phyloP scores from a whole-genome alignment of 306 rosid genomes.

The Glycine tomentella region DNA sequence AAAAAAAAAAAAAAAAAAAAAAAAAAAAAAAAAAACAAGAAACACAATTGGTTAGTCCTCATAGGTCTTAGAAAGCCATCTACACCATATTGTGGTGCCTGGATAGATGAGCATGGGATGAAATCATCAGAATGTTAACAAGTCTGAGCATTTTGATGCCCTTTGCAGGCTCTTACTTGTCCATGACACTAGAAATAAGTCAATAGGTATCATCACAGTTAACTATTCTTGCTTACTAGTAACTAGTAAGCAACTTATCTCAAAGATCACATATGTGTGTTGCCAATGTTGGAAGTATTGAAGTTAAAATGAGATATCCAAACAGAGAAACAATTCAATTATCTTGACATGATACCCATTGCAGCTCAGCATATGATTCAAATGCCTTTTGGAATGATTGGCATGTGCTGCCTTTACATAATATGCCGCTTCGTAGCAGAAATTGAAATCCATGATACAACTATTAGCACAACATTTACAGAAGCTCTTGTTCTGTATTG shows the following conservation, averaged over 20 bases:
- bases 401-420: too few species aligned
- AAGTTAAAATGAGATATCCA: too few species aligned
- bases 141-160: constrained; percentile 17
- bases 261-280: too few species aligned
- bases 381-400: too few species aligned
- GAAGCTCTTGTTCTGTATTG: constrained; percentile 19
- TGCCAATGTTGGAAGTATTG: too few species aligned
- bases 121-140: background rate
- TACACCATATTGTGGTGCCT: constrained; percentile 8
- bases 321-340: too few species aligned
- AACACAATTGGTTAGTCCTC: constrained; percentile 36
- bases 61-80: constrained; percentile 34
- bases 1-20: too few species aligned
- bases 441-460: constrained; percentile 10
- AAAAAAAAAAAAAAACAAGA: constrained; percentile 33
- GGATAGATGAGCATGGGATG: background rate
- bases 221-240: too few species aligned
- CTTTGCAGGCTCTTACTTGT: background rate
- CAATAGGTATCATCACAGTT: too few species aligned
- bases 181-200: background rate
- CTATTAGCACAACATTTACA: constrained; percentile 28
- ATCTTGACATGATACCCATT: too few species aligned
- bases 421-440: constrained; percentile 7
- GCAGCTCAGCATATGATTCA: too few species aligned
- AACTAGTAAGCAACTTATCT: too few species aligned